Percentiles rank a stretch among this genome's conserved stretches.
Evolutionary conservation across 495 filamentous ascomycete genomes (phyloP).

Genomic region (Pyronema domesticum): DNA sequence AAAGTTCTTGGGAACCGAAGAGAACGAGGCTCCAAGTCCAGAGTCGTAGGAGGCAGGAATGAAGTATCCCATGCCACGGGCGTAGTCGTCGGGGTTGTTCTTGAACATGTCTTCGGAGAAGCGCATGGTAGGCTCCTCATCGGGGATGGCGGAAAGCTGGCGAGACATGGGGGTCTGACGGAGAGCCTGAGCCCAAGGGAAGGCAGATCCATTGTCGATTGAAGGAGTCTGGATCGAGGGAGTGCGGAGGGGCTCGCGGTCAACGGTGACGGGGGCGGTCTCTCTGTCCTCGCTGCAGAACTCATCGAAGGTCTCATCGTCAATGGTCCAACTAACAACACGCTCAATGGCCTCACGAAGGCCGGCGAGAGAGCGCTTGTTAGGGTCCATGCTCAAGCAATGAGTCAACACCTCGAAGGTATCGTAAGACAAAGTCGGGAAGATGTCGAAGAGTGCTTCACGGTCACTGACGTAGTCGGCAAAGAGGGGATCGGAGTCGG

Average conservation of each 20-base stretch:
- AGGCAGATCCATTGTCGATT: constrained; percentile 58
- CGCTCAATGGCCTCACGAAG: constrained; percentile 60
- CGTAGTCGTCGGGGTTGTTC: constrained; percentile 46
- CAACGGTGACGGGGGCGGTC: constrained; percentile 56
- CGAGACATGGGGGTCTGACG: constrained; percentile 61
- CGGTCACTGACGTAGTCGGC: constrained; percentile 80
- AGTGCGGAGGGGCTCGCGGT: constrained; percentile 87
- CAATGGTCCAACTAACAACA: constrained; percentile 80
- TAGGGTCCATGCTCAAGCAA: constrained; percentile 75
- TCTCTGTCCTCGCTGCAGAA: constrained; percentile 74
- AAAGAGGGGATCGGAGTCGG: constrained; percentile 72
- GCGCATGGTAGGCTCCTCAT: constrained; percentile 40
- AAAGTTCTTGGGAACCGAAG: constrained; percentile 9
- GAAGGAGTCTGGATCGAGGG: constrained; percentile 84
- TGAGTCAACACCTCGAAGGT: constrained; percentile 82
- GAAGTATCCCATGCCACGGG: constrained; percentile 23
- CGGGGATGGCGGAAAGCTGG: constrained; percentile 65
- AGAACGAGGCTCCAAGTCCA: constrained; percentile 24
- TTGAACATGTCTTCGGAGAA: constrained; percentile 78
- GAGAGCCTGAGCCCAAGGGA: constrained; percentile 88
- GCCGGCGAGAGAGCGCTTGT: constrained; percentile 62
- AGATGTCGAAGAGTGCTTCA: constrained; percentile 93
- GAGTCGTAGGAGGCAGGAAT: constrained; percentile 24
- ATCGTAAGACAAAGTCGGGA: constrained; percentile 95
- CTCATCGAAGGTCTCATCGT: constrained; percentile 78